Base-by-base conservation (phyloP, 2,329 filamentous ascomycete genomes). In the Sarocladiaceae sp. region DNA sequence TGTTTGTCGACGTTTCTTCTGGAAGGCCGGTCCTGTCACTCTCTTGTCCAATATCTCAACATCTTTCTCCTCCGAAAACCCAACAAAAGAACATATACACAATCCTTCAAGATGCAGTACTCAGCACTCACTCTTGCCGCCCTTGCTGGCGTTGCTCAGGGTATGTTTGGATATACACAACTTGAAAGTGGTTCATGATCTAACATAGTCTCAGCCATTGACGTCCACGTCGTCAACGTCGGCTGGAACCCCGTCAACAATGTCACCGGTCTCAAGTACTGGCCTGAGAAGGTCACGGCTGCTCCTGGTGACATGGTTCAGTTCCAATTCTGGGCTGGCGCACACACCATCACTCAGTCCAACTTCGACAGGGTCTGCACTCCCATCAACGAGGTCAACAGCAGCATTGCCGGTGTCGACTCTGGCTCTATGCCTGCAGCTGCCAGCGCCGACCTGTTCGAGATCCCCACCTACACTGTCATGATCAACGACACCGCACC, bases 331-430 rank as follows among this genome's bases (percentile, higher is more conserved):
- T 72, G 75, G 56, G 74, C 73, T 8, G 78, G 77, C 59, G 92
- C 92, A 75, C 88, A 93, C 78, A 91, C 87, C 49, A 82, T 91
- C 53, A 87, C 84, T 15, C 87, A 91, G 73, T 89, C 88, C 44
- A 83, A 77, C 61, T 93, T 92, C 62, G 83, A 86, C 60, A 69
- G 78, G 52, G 87, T 87, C 12, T 91, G 88, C 71, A 66, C 77
- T 25, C 86, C 87, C 49, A 79, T 87, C 59, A 62, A 65, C 56
- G 69, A 73, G 52, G 67, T 73, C 67, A 73, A 76, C 70, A 71
- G 70, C 54, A 78, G 79, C 62, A 53, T 42, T 12, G 25, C 47
- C 6, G 39, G 20, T 23, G 77, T 92, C 71, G 86, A 78, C 73
- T 84, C 82, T 2, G 85, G 86, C 54, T 88, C 82, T 73, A 78